Evolutionary conservation across 2,329 filamentous ascomycete genomes (phyloP).

Genomic region (Penicillium sp.): DNA sequence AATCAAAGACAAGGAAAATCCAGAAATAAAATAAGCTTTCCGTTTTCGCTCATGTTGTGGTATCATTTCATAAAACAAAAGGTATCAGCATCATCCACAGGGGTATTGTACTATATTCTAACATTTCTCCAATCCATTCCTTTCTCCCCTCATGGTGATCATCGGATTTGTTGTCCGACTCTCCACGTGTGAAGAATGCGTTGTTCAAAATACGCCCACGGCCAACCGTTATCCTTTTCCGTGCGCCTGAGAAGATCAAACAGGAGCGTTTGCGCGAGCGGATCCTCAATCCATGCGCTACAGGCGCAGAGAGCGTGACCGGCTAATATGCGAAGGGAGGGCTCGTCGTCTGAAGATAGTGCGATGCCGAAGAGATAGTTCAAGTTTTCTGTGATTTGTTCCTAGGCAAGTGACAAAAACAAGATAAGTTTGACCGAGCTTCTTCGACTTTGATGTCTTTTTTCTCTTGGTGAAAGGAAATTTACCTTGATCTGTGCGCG

Average conservation of each 20-base stretch:
- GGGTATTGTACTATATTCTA: too few relatives aligned
- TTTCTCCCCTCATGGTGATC: too few relatives aligned
- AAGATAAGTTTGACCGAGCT: not conserved
- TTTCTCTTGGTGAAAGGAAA: too few relatives aligned
- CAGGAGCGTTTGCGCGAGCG: conserved; percentile 14
- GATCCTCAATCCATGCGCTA: conserved; percentile 28
- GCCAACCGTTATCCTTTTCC: conserved; percentile 19
- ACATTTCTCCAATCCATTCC: too few relatives aligned
- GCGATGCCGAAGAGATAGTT: conserved; percentile 30
- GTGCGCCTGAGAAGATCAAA: conserved; percentile 17
- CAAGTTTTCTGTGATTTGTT: conserved; percentile 23
- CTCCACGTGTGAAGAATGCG: conserved; percentile 19
- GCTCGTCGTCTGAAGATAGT: conserved; percentile 29
- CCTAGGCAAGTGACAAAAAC: conserved; percentile 8
- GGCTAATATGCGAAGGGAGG: conserved; percentile 29
- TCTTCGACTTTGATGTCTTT: too few relatives aligned
- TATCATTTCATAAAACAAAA: conserved; percentile 1
- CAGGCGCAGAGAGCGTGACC: conserved; percentile 31
- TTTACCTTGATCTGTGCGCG: conserved; percentile 20
- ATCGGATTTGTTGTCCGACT: conserved; percentile 13
- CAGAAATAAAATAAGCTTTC: not conserved
- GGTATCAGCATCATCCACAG: too few relatives aligned
- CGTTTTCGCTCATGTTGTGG: not conserved
- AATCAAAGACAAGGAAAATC: not conserved
- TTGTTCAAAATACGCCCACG: conserved; percentile 19